Evolutionary conservation across 306 rosid genomes (phyloP).

Genomic region (Parietaria judaica): DNA sequence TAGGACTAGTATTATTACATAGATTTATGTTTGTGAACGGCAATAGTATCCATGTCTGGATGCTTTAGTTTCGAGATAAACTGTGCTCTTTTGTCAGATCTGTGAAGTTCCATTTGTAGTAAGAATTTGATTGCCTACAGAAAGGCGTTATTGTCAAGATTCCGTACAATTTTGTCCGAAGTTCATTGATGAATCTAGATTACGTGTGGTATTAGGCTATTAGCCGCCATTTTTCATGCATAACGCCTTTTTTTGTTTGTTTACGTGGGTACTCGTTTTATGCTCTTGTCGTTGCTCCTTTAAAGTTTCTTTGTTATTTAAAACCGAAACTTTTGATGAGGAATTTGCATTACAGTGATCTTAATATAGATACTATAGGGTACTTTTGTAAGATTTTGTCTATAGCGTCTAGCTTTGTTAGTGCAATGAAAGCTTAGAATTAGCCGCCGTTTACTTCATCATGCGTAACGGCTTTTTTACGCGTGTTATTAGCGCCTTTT

Average conservation of each 20-base stretch:
- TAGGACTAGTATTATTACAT: background rate
- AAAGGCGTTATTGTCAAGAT: background rate
- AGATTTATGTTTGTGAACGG: no score
- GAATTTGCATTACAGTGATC: no score
- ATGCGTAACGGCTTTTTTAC: no score
- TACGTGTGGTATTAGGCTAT: background rate
- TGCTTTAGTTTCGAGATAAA: slow-evolving; percentile 2
- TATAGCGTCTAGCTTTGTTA: no score
- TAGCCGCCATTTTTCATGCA: background rate
- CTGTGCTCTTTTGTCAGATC: background rate
- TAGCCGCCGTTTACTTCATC: no score
- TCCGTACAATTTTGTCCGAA: background rate
- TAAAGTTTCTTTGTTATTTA: background rate
- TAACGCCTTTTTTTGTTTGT: background rate
- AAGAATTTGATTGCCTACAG: no score
- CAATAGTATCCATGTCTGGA: background rate
- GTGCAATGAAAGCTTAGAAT: no score
- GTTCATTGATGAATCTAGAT: background rate
- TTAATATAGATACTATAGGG: no score
- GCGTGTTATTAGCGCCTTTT: no score
- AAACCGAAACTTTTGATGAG: no score
- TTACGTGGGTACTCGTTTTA: background rate
- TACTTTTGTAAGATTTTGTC: no score
- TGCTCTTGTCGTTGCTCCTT: background rate
- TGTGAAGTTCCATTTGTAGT: background rate